Evolutionary conservation across 129 eudicot genomes (phyloP).

Genomic region (Pittosporum tobira): DNA sequence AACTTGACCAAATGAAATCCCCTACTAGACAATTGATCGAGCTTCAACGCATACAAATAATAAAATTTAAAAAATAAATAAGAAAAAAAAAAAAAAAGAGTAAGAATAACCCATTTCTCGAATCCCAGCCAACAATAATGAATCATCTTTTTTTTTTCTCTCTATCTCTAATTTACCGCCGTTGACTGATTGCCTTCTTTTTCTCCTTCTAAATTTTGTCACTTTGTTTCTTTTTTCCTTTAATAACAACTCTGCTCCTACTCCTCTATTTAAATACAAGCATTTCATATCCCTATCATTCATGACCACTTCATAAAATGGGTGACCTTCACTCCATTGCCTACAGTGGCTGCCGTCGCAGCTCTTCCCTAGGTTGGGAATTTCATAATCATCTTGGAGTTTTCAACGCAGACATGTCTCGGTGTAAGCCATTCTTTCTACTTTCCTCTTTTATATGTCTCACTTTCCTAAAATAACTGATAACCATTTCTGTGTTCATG

Average conservation of each 20-base stretch:
- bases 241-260: conserved; percentile 15
- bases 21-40: no score
- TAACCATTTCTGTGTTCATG: background rate
- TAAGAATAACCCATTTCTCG: conserved; percentile 34
- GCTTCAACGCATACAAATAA: no score
- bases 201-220: conserved; percentile 28
- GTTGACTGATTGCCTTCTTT: conserved; percentile 39
- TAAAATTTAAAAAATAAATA: conserved; percentile 9
- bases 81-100: no score
- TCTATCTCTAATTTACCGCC: conserved; percentile 16
- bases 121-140: conserved; percentile 54
- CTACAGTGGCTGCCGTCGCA: conserved; percentile 35
- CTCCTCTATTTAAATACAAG: background rate
- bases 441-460: conserved; percentile 1
- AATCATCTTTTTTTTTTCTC: conserved; percentile 21
- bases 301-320: no score
- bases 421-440: conserved; percentile 23
- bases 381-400: conserved; percentile 50
- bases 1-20: no score
- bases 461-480: background rate
- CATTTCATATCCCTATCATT: background rate
- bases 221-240: conserved; percentile 28
- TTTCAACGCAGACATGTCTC: conserved; percentile 54
- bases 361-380: conserved; percentile 50
- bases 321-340: conserved; percentile 66